A percentile compares a stretch with the other conserved stretches of the same genome.
phyloP scores from a whole-genome alignment of 2,329 filamentous ascomycete species.

The Scedosporium boydii region DNA sequence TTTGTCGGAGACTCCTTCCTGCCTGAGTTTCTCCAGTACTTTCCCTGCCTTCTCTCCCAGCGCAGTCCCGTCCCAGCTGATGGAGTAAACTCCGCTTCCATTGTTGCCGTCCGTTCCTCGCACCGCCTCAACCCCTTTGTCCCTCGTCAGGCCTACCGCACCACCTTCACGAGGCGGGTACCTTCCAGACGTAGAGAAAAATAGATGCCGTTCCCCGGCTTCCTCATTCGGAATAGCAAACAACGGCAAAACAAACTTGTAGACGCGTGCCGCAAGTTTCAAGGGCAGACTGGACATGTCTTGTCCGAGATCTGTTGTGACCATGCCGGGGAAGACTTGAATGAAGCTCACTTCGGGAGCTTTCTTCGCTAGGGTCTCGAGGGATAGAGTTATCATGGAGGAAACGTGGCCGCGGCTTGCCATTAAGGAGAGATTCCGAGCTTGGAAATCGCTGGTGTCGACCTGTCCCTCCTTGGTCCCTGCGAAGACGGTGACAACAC shows the following conservation, averaged over 20 bases:
- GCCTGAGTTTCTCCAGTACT: not conserved
- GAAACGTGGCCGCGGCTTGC: slow-evolving; percentile 32
- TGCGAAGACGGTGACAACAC: slow-evolving; percentile 38
- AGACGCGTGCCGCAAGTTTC: not conserved
- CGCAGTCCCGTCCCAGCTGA: not conserved
- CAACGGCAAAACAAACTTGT: not conserved
- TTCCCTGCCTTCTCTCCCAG: not conserved
- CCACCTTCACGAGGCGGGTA: slow-evolving; percentile 4
- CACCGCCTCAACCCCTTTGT: not conserved
- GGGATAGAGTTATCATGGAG: slow-evolving; percentile 34
- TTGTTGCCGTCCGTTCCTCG: not conserved
- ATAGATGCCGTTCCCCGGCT: slow-evolving; percentile 8
- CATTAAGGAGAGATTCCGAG: slow-evolving; percentile 12
- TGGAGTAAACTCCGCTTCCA: not conserved
- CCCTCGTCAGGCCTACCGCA: not conserved
- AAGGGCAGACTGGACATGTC: not conserved
- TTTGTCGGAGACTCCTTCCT: not conserved
- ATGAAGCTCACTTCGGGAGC: slow-evolving; percentile 26
- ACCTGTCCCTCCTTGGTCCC: slow-evolving; percentile 36
- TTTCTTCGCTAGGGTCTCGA: slow-evolving; percentile 33
- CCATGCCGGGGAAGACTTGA: slow-evolving; percentile 20
- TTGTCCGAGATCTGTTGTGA: slow-evolving; percentile 9
- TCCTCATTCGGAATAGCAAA: slow-evolving; percentile 1
- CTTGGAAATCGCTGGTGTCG: slow-evolving; percentile 27
- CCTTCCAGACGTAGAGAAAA: slow-evolving; percentile 8